Base-by-base conservation (phyloP, 2,329 filamentous ascomycete genomes). In the Nigrospora oryzae region DNA sequence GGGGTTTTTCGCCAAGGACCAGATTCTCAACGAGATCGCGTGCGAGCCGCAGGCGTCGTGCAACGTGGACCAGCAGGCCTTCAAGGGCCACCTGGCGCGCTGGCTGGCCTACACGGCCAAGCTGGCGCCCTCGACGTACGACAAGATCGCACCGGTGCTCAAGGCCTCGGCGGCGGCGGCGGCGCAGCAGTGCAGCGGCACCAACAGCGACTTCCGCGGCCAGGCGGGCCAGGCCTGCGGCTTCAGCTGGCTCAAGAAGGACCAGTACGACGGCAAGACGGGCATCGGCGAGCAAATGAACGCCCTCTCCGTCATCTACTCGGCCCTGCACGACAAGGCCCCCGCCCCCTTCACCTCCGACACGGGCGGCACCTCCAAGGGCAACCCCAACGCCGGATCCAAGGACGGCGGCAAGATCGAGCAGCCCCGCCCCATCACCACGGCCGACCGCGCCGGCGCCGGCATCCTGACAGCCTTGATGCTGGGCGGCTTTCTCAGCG, bases 281-380 rank as follows among this genome's bases (percentile, higher is more conserved):
- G 72, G 75, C 42, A 71, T 76, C 47, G 74, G 77, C 38, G 70
- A 79, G 58, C 70, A 78, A 57, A 72, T 80, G 60, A 73, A 70
- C 50, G 74, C 73, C 1, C 63, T 79, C 36, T 68, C 70, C 33
- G 66, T 74, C 13, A 67, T 81, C 36, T 69, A 71, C 43, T 64
- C 66, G 2, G 65, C 66, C 14, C 57, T 75, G n/a, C 56, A 69
- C 37, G 55, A 59, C 39, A 47, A 28, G 2, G 56, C 49, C 8
- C 16, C 35, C 8, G 39, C 46, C 5, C 52, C 50, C 17, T 46
- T 51, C 34, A 55, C 53, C 13, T 52, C 53, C 31, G 28, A 40
- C 5, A 52, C 46, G 17, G 57, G 58, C 15, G 57, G 58, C 17
- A 56, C 56, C 31, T 58, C 57, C 17, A 38, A 46, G 31, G 55